These are phyloP conservation scores for Elsinoe perseae DNA, from an alignment of 2,329 filamentous ascomycete species.

Conservation along the genomic window DNA sequence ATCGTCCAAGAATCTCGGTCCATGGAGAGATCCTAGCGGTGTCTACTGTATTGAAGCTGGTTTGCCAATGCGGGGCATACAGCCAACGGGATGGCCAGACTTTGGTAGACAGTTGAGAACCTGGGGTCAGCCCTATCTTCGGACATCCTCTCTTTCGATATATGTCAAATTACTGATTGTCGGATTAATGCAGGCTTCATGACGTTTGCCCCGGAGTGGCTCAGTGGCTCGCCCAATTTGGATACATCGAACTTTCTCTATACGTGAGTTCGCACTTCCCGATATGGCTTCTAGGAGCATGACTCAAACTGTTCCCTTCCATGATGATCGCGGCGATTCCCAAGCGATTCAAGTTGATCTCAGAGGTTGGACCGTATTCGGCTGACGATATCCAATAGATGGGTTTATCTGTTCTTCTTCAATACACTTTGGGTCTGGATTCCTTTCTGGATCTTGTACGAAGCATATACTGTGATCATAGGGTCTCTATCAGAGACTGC, in stretches of 20 bases:
- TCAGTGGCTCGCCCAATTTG: conserved; percentile 50
- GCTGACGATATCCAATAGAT: conserved; percentile 29
- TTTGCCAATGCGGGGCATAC: not conserved
- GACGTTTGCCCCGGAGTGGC: conserved; percentile 60
- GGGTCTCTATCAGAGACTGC: conserved; percentile 18
- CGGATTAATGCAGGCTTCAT: conserved; percentile 42
- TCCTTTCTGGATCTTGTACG: conserved; percentile 50
- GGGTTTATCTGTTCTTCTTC: conserved; percentile 58
- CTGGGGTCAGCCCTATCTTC: not conserved
- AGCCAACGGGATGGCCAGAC: conserved; percentile 3
- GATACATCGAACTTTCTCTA: conserved; percentile 55
- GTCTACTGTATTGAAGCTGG: not conserved
- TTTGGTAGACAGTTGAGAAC: not conserved
- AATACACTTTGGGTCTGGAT: conserved; percentile 57
- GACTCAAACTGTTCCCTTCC: not conserved
- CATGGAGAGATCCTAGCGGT: not conserved
- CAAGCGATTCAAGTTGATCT: not conserved
- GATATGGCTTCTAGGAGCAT: not conserved
- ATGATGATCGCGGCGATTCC: not conserved
- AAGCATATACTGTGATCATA: conserved; percentile 39
- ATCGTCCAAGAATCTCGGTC: not conserved
- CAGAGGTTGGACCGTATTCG: not conserved
- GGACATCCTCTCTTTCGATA: not conserved
- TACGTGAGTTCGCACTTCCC: conserved; percentile 32
- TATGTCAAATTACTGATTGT: conserved; percentile 16